Evolutionary conservation across 2,329 filamentous ascomycete species (phyloP).

Genomic region (Arthrobotrys pseudoclavata): DNA sequence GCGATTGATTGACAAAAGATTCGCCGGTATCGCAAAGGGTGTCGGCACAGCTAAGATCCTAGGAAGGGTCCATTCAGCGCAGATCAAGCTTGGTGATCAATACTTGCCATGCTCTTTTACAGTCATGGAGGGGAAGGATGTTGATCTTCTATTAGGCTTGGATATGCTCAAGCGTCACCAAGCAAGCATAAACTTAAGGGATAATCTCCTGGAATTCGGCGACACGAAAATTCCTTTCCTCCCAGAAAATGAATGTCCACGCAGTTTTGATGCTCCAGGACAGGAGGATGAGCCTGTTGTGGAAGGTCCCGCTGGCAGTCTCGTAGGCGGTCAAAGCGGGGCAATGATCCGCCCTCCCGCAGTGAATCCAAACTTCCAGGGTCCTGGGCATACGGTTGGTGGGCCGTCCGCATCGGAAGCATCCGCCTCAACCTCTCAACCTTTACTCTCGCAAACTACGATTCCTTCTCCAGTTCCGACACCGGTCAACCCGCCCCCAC

Average conservation of each 20-base stretch:
- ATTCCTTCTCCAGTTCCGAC: conserved; percentile 32
- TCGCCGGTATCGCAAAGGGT: conserved; percentile 89
- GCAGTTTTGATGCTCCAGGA: conserved; percentile 77
- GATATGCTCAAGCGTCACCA: conserved; percentile 98
- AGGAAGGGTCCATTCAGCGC: conserved; percentile 92
- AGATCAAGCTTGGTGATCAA: conserved; percentile 90
- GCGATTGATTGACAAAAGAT: conserved; percentile 92
- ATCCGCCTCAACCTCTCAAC: conserved; percentile 60
- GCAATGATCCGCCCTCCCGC: conserved; percentile 75
- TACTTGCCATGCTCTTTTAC: conserved; percentile 96
- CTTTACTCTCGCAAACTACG: conserved; percentile 50
- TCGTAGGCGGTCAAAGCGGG: conserved; percentile 86
- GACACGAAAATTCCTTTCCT: conserved; percentile 90
- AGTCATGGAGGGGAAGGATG: conserved; percentile 98
- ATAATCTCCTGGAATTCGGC: conserved; percentile 88
- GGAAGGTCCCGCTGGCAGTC: conserved; percentile 86
- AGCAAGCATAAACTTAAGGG: conserved; percentile 87
- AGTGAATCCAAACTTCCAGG: conserved; percentile 54
- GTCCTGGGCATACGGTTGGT: conserved; percentile 44
- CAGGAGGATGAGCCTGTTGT: conserved; percentile 85
- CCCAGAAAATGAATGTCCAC: conserved; percentile 94
- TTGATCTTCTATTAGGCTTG: conserved; percentile 90
- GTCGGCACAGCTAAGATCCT: conserved; percentile 96
- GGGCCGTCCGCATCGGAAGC: conserved; percentile 43
- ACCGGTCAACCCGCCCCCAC: conserved; percentile 61